phyloP scores from a whole-genome alignment of 306 rosid species.

The Vicia sativa region DNA sequence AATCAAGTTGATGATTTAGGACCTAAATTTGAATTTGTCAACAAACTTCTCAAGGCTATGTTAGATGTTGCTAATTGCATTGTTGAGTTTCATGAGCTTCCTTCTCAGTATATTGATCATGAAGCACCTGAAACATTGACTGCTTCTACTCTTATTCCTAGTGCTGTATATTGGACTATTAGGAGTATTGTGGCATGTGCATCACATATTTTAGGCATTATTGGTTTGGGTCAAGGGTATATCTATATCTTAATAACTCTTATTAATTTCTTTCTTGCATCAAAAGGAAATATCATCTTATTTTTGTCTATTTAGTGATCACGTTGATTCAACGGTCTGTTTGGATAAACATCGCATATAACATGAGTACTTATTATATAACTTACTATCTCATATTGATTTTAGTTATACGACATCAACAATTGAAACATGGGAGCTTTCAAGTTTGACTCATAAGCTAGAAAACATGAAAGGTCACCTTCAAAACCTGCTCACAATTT shows the following conservation, averaged over 20 bases:
- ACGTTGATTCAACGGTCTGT: not conserved
- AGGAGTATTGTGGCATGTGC: constrained; percentile 59
- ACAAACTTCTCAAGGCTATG: constrained; percentile 48
- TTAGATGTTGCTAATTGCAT: constrained; percentile 57
- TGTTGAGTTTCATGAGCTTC: constrained; percentile 58
- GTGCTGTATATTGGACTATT: constrained; percentile 73
- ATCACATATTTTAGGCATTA: constrained; percentile 50
- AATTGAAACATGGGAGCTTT: constrained; percentile 73
- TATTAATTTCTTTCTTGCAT: not conserved
- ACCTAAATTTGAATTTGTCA: constrained; percentile 51
- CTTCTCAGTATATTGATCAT: constrained; percentile 42
- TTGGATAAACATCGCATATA: not conserved
- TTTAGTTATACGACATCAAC: constrained; percentile 49
- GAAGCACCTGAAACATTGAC: constrained; percentile 39
- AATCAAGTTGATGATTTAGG: constrained; percentile 43
- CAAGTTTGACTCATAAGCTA: constrained; percentile 67
- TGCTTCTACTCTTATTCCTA: constrained; percentile 48
- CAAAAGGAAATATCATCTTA: not conserved
- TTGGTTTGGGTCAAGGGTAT: constrained; percentile 53
- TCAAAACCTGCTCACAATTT: constrained; percentile 47
- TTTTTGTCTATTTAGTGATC: not conserved
- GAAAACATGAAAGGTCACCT: constrained; percentile 59
- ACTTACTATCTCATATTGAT: not conserved
- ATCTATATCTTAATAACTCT: constrained; percentile 4
- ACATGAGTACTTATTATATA: not conserved